These are phyloP conservation scores for Eimeria brunetti DNA, from an alignment of 169 alveolate genomes.

Conservation along the genomic window DNA sequence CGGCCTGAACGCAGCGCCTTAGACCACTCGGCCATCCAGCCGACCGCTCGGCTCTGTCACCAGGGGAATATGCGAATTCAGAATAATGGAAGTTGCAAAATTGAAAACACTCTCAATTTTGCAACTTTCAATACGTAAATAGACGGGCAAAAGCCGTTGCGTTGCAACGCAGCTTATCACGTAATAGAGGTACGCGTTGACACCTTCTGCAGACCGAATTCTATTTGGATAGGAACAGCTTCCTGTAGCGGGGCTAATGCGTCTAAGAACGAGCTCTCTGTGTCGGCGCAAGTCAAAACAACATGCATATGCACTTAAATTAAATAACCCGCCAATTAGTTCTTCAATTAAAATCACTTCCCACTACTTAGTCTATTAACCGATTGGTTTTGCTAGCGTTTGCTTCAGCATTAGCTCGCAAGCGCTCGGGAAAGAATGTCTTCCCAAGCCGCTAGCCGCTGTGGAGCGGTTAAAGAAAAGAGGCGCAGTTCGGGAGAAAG, in stretches of 20 bases:
- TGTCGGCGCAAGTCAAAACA: neutral
- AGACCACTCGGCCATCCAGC: slow-evolving; percentile 99
- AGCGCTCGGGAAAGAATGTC: slow-evolving; percentile 23
- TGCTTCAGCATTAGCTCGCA: neutral
- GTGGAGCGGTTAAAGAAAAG: slow-evolving; percentile 46
- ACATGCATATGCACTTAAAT: neutral
- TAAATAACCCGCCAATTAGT: no score
- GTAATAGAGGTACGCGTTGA: neutral
- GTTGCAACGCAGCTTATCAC: neutral
- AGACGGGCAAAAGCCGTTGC: neutral
- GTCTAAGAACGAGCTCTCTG: neutral
- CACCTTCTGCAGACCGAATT: neutral
- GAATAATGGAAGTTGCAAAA: no score
- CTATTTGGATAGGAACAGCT: neutral
- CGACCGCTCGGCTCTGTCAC: neutral
- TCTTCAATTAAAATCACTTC: no score
- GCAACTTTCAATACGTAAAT: no score
- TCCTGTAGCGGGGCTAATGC: neutral
- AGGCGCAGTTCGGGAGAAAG: slow-evolving; percentile 45
- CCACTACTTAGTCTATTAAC: no score
- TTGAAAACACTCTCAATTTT: no score
- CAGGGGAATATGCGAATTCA: no score
- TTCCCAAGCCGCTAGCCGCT: slow-evolving; percentile 70
- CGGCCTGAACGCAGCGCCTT: slow-evolving; percentile 99
- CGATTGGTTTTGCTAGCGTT: no score